Conservation (phyloP, 108 stramenopile species). For the Thalassiosira profunda region DNA sequence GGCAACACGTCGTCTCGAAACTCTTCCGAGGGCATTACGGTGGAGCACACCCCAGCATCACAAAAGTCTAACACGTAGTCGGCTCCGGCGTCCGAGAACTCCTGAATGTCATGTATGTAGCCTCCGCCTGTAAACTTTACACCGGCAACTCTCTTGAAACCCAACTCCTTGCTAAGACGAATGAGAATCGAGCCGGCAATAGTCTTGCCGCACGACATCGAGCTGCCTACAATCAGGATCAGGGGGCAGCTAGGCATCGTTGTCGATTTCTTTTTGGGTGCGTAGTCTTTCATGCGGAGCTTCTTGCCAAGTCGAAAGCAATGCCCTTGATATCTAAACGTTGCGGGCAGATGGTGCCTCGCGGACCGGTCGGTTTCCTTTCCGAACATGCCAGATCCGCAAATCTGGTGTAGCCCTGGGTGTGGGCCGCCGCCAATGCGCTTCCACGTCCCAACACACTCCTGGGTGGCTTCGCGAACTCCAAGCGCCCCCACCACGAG, state of each 20-base stretch:
- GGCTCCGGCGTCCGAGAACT: conserved; percentile 3
- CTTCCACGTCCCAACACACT: not conserved
- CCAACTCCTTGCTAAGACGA: conserved; percentile 9
- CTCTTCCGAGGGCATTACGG: not conserved
- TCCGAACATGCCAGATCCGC: not conserved
- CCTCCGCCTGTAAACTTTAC: conserved; percentile 10
- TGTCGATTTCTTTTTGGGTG: not conserved
- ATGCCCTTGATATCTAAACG: not conserved
- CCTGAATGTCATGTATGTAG: not conserved
- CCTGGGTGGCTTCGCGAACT: conserved; percentile 1
- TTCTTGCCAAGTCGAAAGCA: not conserved
- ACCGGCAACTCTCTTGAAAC: not conserved
- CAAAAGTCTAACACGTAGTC: conserved; percentile 4
- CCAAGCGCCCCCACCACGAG: conserved; percentile 10
- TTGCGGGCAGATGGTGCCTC: not conserved
- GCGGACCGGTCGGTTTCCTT: not conserved
- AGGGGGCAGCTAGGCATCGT: not conserved
- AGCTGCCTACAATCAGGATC: conserved; percentile 6
- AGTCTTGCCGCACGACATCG: conserved; percentile 8
- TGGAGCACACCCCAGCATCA: conserved; percentile 6
- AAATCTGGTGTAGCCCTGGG: not conserved
- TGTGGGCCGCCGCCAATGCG: not conserved
- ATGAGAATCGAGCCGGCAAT: conserved; percentile 3
- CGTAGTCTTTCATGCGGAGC: conserved; percentile 10
- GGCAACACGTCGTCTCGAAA: not conserved